phyloP scores from a whole-genome alignment of 176 grass and related monocot genomes.

The Musa beccarii region DNA sequence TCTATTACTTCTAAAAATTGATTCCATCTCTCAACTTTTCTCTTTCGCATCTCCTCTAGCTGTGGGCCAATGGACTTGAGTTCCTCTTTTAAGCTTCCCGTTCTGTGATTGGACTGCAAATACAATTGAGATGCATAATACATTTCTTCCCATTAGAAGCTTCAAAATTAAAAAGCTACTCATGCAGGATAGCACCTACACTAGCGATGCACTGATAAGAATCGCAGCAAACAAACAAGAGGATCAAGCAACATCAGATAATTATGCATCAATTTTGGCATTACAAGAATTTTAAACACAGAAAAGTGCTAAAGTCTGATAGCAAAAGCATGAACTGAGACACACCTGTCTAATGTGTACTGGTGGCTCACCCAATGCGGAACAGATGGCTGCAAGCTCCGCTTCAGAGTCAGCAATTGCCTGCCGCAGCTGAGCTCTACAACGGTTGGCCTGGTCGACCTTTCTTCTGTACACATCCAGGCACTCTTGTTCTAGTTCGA shows the following conservation, averaged over 20 bases:
- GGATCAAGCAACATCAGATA: background rate
- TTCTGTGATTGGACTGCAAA: constrained; percentile 49
- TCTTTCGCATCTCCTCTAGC: constrained; percentile 71
- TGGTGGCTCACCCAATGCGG: constrained; percentile 42
- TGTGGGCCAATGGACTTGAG: constrained; percentile 43
- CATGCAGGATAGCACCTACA: background rate
- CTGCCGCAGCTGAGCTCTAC: constrained; percentile 56
- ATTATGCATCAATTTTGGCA: background rate
- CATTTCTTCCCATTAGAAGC: background rate
- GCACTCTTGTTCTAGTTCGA: constrained; percentile 56
- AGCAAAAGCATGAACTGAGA: constrained; percentile 1
- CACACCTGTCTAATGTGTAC: constrained; percentile 43
- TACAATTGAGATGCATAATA: background rate
- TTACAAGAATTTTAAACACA: background rate
- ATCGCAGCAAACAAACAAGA: background rate
- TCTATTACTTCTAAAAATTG: constrained; percentile 76
- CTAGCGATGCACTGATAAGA: background rate
- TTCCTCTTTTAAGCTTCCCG: constrained; percentile 57
- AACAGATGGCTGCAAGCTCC: constrained; percentile 53
- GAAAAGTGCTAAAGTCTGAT: background rate
- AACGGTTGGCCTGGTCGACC: constrained; percentile 53
- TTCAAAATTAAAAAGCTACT: background rate
- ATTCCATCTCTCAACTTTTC: constrained; percentile 62
- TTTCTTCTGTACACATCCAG: constrained; percentile 50
- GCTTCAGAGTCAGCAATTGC: constrained; percentile 55